Conservation (phyloP, 2,329 filamentous ascomycete genomes). For the Diaporthe aspalathi region DNA sequence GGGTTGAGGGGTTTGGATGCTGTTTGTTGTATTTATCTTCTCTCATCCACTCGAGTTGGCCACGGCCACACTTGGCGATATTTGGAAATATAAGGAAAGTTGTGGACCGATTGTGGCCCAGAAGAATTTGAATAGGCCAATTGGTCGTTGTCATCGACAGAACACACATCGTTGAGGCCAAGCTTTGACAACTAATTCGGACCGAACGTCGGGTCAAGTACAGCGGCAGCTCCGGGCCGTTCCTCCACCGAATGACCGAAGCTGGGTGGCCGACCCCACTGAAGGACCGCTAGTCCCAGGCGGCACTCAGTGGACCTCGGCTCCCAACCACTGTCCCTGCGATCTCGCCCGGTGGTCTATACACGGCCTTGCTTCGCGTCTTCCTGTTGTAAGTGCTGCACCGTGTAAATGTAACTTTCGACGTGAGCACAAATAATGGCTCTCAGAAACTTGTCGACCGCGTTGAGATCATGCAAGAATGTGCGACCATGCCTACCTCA, state of each 20-base stretch:
- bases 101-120: no score
- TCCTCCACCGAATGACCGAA: not conserved
- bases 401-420: not conserved
- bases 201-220: no score
- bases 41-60: not conserved
- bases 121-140: not conserved
- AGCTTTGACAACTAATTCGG: not conserved
- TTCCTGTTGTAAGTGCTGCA: slow-evolving; percentile 2
- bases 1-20: not conserved
- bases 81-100: slow-evolving; percentile 9
- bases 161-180: not conserved
- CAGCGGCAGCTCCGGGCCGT: slow-evolving; percentile 6
- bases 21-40: slow-evolving; percentile 8
- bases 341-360: slow-evolving; percentile 6
- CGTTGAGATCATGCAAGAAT: not conserved
- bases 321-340: slow-evolving; percentile 19
- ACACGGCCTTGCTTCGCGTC: no score
- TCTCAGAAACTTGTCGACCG: slow-evolving; percentile 2
- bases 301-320: slow-evolving; percentile 27
- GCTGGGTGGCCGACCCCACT: slow-evolving; percentile 13
- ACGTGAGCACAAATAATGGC: slow-evolving; percentile 25
- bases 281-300: not conserved
- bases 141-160: not conserved
- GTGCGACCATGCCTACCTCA: slow-evolving; percentile 3
- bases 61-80: not conserved